These are phyloP conservation scores for Apiospora saccharicola DNA, from an alignment of 2,329 filamentous ascomycete species.

Conservation along the genomic window DNA sequence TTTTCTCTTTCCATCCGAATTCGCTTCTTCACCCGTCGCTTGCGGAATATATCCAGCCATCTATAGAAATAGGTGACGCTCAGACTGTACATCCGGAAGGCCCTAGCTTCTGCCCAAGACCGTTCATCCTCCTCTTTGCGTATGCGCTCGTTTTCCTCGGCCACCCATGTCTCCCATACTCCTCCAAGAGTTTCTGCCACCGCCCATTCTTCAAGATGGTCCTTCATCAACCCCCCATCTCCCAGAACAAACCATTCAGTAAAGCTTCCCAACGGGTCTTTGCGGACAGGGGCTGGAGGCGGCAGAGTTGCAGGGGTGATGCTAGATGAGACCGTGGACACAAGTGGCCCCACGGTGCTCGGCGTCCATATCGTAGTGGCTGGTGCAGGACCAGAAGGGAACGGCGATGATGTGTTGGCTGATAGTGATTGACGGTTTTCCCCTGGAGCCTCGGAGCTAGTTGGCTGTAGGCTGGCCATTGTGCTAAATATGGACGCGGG, in stretches of 20 bases:
- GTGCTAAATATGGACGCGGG: conserved; percentile 11
- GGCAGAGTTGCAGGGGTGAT: conserved; percentile 22
- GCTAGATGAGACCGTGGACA: background rate
- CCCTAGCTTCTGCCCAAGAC: conserved; percentile 54
- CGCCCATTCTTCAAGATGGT: conserved; percentile 54
- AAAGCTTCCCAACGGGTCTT: conserved; percentile 57
- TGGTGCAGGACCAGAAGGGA: conserved; percentile 7
- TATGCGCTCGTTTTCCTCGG: conserved; percentile 50
- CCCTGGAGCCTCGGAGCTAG: background rate
- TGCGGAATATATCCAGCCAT: conserved; percentile 60
- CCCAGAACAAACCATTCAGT: conserved; percentile 62
- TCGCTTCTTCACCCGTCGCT: conserved; percentile 56
- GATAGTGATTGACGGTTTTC: background rate
- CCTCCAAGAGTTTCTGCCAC: conserved; percentile 53
- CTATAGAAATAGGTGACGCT: conserved; percentile 63
- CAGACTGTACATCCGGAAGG: conserved; percentile 58
- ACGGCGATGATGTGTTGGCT: background rate
- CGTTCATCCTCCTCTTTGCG: conserved; percentile 57
- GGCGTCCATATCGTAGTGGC: conserved; percentile 28
- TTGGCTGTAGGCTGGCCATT: background rate
- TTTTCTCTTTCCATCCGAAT: conserved; percentile 60
- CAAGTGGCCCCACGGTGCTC: background rate
- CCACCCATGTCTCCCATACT: conserved; percentile 50
- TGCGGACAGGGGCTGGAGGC: conserved; percentile 31
- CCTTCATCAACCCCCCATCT: conserved; percentile 60